Evolutionary conservation across 1,284 basidiomycete genomes (phyloP), one percentile per base, ranked within the genome.

Genomic region (Hymenochaete sp.): DNA sequence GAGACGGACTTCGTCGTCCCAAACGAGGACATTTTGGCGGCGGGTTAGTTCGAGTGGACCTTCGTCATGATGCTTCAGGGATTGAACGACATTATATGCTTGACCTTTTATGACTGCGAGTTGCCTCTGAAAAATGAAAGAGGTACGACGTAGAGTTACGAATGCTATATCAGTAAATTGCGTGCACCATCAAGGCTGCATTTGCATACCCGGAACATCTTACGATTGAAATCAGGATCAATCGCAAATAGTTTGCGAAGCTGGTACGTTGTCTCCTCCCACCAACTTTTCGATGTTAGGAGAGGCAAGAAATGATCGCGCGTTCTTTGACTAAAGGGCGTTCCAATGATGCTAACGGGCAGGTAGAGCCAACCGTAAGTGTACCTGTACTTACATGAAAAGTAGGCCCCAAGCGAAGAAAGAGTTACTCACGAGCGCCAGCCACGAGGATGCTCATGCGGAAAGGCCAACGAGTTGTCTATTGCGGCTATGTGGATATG

Each of bases 301-400:
- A 91, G 64, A 0, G 88, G 84, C 41, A 95, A 62, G 59, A 93
- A 91, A 55, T 90, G 84, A 41, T 79, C 73, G 21, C 90, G 70
- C 1, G 90, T 92, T 59, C 78, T 73, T 53, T 83, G 75, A 52
- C 86, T 87, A 61, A 93, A 93, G 2, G 89, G 89, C 42, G 74
- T 70, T 11, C 87, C 87, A 55, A 95, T 89, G 47, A 93, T 62
- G 49, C 82, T 87, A 39, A 91, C 84, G 0, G 90, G 90, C 6
- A 95, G 73, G 59, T 82, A 91, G 25, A 96, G 65, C 91, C 91
- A 93, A 24, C 92, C 92, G 56, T 91, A 95, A 0, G 89, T 89
- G 58, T 89, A 93, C n/a, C n/a, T n/a, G n/a, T n/a, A n/a, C n/a
- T n/a, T n/a, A n/a, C n/a, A n/a, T n/a, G n/a, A n/a, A n/a, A n/a